These are phyloP conservation scores for Xylaria sp. DNA, from an alignment of 2,329 filamentous ascomycete species.

Conservation along the genomic window DNA sequence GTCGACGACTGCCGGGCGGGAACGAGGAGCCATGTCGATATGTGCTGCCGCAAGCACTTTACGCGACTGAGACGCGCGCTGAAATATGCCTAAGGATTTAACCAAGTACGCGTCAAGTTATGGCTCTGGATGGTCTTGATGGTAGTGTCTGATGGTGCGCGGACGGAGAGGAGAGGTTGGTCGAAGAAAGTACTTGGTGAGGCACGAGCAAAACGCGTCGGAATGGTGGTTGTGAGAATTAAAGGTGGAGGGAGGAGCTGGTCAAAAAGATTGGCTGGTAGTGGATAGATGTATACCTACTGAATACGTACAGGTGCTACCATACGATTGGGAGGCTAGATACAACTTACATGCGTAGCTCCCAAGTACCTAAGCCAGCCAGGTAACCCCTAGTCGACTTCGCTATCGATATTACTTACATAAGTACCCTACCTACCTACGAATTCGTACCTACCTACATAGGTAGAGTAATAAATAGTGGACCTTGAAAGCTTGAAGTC, in stretches of 20 bases:
- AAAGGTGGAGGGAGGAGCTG: constrained; percentile 37
- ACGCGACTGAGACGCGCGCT: constrained; percentile 66
- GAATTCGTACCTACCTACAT: too few species aligned
- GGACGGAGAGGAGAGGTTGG: not conserved
- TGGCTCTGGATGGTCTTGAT: not conserved
- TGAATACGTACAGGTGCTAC: constrained; percentile 10
- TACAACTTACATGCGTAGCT: too few species aligned
- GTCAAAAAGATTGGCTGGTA: constrained; percentile 36
- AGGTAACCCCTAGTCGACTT: not conserved
- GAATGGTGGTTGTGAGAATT: constrained; percentile 38
- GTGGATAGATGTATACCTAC: constrained; percentile 15
- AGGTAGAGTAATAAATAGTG: not conserved
- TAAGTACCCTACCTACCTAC: too few species aligned
- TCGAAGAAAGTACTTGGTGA: constrained; percentile 10
- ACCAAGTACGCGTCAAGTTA: constrained; percentile 17
- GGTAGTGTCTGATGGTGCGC: not conserved
- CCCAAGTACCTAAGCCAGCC: too few species aligned
- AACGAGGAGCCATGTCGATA: constrained; percentile 63
- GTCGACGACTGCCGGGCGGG: constrained; percentile 63
- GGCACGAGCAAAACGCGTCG: constrained; percentile 34
- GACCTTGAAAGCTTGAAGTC: not conserved
- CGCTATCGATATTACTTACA: not conserved
- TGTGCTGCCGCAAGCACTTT: constrained; percentile 55
- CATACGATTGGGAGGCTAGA: not conserved
- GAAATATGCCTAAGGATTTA: constrained; percentile 12